Evolutionary conservation across 202 grass and related monocot species (phyloP), one percentile per base, ranked within the genome.

Genomic region (Carex arenaria): DNA sequence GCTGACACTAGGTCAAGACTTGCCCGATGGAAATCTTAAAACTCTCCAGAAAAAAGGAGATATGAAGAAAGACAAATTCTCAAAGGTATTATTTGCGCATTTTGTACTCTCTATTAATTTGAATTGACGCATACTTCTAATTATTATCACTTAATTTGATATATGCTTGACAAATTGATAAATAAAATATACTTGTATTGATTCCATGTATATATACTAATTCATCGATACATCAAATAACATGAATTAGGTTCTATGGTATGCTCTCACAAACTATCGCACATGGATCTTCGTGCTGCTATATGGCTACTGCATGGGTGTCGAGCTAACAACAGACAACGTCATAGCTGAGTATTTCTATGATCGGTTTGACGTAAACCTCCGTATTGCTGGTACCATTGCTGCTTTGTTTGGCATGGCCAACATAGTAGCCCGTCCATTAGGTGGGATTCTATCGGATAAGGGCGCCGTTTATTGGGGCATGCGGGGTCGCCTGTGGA

Each of bases 341-440:
- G 85, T 97, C 65, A 97, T 97, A 72, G 89, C 91, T 3, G 94
- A 97, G 84, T 97, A 97, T 84, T 92, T 69, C 86, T 97, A 77
- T 84, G 94, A 97, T 72, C 86, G 36, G 1, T 97, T 97, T 85
- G 66, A 88, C 67, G 90, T 97, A 1, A 85, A 94, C 56, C 88
- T 97, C 45, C 92, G 92, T 8, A 82, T 76, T 5, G 88, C 94
- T 4, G 94, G 94, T 22, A 92, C 60, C 72, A 94, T 97, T 70
- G 94, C 92, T 23, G 94, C 94, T 3, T 89, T 85, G 75, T 97
- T 97, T 36, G 94, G 94, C 30, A 97, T 97, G 94, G 92, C 92
- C 76, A 97, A 97, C 83, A 17, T 97, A 79, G 85, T 88, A 0
- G 83, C 94, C 17, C 92, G 94, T 3, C 94, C 94, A 19, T 4